Percentiles rank a stretch among this genome's conserved stretches.
These are phyloP conservation scores for grape (Vitis vinifera) DNA, from an alignment of 164 flowering plant genomes.

Conservation along the genomic window DNA sequence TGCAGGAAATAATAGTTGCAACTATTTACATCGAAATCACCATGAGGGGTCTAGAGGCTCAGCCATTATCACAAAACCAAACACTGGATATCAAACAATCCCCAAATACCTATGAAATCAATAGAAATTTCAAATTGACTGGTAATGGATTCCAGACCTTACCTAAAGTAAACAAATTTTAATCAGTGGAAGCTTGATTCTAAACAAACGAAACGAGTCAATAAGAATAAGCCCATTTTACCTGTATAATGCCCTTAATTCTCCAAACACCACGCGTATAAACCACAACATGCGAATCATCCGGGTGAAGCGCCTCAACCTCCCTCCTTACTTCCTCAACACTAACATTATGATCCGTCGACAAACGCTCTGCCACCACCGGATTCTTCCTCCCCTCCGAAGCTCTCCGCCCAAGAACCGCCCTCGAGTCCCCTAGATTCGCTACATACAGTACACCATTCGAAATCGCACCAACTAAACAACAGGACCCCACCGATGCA, in stretches of 20 bases:
- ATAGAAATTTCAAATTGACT: neutral
- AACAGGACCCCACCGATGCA: slow-evolving; percentile 74
- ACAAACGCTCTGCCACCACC: slow-evolving; percentile 59
- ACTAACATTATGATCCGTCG: slow-evolving; percentile 85
- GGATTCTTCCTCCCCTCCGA: slow-evolving; percentile 18
- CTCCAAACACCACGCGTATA: slow-evolving; percentile 89
- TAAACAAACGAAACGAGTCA: neutral
- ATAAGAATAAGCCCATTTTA: slow-evolving; percentile 16
- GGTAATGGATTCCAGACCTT: neutral
- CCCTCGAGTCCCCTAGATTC: slow-evolving; percentile 76
- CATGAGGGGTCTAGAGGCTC: too few relatives aligned
- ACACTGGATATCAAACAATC: too few relatives aligned
- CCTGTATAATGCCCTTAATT: slow-evolving; percentile 97
- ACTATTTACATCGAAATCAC: too few relatives aligned
- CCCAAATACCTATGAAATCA: neutral
- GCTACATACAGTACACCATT: slow-evolving; percentile 52
- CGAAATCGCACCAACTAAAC: slow-evolving; percentile 62
- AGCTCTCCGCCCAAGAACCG: slow-evolving; percentile 52
- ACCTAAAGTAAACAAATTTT: slow-evolving; percentile 4
- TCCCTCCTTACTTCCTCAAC: slow-evolving; percentile 80
- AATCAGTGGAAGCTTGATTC: neutral
- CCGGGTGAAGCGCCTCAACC: slow-evolving; percentile 81
- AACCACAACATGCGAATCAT: slow-evolving; percentile 83
- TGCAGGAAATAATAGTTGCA: too few relatives aligned
- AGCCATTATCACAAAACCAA: too few relatives aligned